Percentiles rank a stretch among this genome's conserved stretches.
Conservation (phyloP, 2,329 filamentous ascomycete species). For the Pseudogymnoascus sp. region DNA sequence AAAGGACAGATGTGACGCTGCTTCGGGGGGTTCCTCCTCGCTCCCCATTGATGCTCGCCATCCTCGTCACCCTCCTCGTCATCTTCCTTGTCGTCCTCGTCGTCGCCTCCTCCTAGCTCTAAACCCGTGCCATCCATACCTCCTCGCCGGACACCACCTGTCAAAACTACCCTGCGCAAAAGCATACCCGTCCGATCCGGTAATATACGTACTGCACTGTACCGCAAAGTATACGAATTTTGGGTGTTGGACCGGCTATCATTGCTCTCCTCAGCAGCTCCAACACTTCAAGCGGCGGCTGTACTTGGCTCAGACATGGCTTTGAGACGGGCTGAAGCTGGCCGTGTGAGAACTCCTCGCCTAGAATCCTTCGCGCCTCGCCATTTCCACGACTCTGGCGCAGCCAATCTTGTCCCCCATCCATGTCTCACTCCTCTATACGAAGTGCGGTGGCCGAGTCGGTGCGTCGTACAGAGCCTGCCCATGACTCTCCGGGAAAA, state of each 20-base stretch:
- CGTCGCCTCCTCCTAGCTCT: not conserved
- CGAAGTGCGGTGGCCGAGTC: not conserved
- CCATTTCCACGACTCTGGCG: not conserved
- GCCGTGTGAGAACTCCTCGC: not conserved
- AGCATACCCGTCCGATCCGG: not conserved
- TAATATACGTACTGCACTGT: not conserved
- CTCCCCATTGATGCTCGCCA: not conserved
- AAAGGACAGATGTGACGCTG: not conserved
- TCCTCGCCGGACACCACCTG: not conserved
- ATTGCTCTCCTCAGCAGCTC: not conserved
- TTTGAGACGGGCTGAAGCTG: not conserved
- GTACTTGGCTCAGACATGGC: not conserved
- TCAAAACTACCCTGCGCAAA: not conserved
- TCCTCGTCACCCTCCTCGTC: not conserved
- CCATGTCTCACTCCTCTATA: not conserved
- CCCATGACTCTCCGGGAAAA: not conserved
- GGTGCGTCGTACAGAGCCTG: not conserved
- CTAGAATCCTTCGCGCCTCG: not conserved
- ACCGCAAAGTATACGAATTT: not conserved
- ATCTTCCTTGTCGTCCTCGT: not conserved
- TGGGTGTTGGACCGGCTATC: not conserved
- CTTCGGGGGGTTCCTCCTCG: not conserved
- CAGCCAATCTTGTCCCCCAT: not conserved
- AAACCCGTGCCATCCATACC: not conserved
- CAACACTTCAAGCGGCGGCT: not conserved